Conservation (phyloP, 805 yeast genomes). For the Wickerhamomyces mucosus region DNA sequence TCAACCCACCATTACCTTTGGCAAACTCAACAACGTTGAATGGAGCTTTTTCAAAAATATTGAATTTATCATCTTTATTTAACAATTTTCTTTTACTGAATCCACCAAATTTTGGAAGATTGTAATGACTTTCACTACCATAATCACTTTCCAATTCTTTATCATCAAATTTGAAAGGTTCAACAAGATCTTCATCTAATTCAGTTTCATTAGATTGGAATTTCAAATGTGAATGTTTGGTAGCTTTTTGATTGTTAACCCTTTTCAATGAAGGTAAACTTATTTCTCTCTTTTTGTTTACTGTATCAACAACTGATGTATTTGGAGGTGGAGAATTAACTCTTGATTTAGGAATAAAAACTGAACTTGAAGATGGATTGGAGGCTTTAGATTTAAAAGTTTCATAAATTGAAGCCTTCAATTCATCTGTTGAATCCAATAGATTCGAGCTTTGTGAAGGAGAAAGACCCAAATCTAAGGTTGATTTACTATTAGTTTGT, state of each 20-base stretch:
- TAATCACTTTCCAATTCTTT: conserved; percentile 7
- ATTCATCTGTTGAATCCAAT: conserved; percentile 3
- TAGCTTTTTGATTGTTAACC: conserved; percentile 4
- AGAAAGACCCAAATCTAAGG: neutral
- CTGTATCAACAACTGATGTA: conserved; percentile 7
- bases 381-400: neutral
- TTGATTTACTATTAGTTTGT: no score
- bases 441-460: no score
- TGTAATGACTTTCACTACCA: conserved; percentile 10
- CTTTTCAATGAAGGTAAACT: conserved; percentile 9
- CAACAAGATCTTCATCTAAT: neutral
- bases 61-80: conserved; percentile 29
- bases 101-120: conserved; percentile 55
- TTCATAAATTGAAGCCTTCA: neutral
- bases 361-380: conserved; percentile 7
- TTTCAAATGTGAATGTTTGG: conserved; percentile 6
- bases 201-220: conserved; percentile 3
- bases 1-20: conserved; percentile 82
- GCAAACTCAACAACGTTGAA: conserved; percentile 65
- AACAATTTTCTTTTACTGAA: conserved; percentile 54
- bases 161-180: conserved; percentile 7
- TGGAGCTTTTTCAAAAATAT: conserved; percentile 41
- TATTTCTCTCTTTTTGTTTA: conserved; percentile 4
- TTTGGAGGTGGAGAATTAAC: conserved; percentile 16
- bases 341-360: conserved; percentile 34